Percentiles rank a stretch among this genome's conserved stretches.
These are phyloP conservation scores for Candida argentea DNA, from an alignment of 805 yeast species.

Conservation along the genomic window DNA sequence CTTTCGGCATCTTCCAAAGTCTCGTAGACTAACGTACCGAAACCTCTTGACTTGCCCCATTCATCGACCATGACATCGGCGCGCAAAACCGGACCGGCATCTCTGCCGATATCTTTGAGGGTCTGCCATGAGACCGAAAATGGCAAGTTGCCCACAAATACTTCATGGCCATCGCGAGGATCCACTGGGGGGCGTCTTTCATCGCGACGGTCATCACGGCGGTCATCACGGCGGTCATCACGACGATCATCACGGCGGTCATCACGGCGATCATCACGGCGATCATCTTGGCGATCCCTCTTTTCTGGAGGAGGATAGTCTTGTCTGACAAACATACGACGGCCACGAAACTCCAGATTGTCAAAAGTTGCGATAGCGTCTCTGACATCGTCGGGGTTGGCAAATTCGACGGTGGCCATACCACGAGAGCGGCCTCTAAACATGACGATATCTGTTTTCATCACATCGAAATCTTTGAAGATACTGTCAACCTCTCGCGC, in stretches of 20 bases:
- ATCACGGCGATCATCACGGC: slow-evolving; percentile 13
- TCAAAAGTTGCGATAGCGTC: slow-evolving; percentile 63
- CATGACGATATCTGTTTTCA: slow-evolving; percentile 75
- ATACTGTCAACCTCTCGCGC: slow-evolving; percentile 50
- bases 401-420: slow-evolving; percentile 85
- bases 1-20: slow-evolving; percentile 56
- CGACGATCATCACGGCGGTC: slow-evolving; percentile 6
- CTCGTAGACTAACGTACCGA: slow-evolving; percentile 69
- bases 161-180: slow-evolving; percentile 39
- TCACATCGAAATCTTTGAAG: slow-evolving; percentile 42
- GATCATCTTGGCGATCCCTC: slow-evolving; percentile 10
- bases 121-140: slow-evolving; percentile 77
- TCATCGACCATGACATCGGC: slow-evolving; percentile 66
- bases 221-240: slow-evolving; percentile 4
- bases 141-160: slow-evolving; percentile 77
- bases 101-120: slow-evolving; percentile 73
- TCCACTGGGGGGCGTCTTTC: slow-evolving; percentile 9
- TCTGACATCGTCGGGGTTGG: slow-evolving; percentile 51
- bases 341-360: slow-evolving; percentile 54
- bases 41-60: slow-evolving; percentile 75
- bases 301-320: slow-evolving; percentile 73
- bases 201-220: slow-evolving; percentile 8
- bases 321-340: slow-evolving; percentile 82
- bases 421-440: slow-evolving; percentile 77
- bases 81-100: slow-evolving; percentile 65